Conservation (phyloP, 1,284 basidiomycete genomes). For the Porogramme epimiltina region DNA sequence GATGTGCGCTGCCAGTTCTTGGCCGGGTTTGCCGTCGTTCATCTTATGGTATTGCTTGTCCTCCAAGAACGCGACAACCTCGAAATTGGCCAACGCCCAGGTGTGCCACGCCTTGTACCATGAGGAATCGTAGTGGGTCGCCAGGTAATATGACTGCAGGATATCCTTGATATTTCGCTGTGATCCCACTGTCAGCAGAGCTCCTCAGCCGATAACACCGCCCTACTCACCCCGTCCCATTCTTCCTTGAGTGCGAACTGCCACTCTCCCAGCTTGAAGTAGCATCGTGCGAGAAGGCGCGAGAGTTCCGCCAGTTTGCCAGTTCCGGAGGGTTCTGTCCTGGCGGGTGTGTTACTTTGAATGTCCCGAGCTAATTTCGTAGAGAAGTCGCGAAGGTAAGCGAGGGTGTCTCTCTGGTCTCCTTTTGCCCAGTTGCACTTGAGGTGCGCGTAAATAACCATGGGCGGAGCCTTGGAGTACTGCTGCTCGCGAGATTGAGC, state of each 20-base stretch:
- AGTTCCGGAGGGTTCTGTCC: constrained; percentile 45
- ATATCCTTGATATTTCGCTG: constrained; percentile 83
- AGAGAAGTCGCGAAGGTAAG: constrained; percentile 87
- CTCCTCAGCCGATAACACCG: constrained; percentile 2
- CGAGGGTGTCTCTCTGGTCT: constrained; percentile 78
- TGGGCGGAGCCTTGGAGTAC: constrained; percentile 84
- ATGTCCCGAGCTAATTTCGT: constrained; percentile 78
- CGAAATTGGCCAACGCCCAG: constrained; percentile 97
- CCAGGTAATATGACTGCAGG: constrained; percentile 82
- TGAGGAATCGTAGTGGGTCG: constrained; percentile 89
- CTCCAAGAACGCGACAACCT: constrained; percentile 88
- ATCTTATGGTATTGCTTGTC: constrained; percentile 60
- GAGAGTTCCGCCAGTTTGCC: constrained; percentile 76
- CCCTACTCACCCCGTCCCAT: constrained; percentile 65
- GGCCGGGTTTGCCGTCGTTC: constrained; percentile 64
- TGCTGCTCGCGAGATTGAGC: constrained; percentile 38
- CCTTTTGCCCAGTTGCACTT: constrained; percentile 97
- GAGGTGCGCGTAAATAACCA: constrained; percentile 96
- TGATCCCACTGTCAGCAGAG: constrained; percentile 28
- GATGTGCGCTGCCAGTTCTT: constrained; percentile 82
- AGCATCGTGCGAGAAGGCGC: constrained; percentile 91
- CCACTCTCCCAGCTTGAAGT: constrained; percentile 98
- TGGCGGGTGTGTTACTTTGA: constrained; percentile 51
- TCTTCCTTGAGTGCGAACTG: constrained; percentile 80
- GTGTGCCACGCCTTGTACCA: constrained; percentile 99